phyloP scores from a whole-genome alignment of 805 yeast species.

The Barnettozyma sp. region DNA sequence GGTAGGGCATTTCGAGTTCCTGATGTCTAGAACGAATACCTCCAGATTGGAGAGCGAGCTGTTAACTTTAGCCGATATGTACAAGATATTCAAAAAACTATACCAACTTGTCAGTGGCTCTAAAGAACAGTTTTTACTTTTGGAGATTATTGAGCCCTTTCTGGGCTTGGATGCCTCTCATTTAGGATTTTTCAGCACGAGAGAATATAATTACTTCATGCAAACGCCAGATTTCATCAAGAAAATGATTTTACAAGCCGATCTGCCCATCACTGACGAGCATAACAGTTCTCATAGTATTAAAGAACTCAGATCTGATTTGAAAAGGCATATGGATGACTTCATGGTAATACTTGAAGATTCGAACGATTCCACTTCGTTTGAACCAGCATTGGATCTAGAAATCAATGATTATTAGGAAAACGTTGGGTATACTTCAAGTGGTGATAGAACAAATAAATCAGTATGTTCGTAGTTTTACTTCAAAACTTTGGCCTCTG shows the following conservation, averaged over 20 bases:
- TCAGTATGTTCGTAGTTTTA: slow-evolving; percentile 20
- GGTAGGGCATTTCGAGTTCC: slow-evolving; percentile 12
- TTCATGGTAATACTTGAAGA: slow-evolving; percentile 5
- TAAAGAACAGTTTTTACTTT: slow-evolving; percentile 11
- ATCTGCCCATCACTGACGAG: slow-evolving; percentile 10
- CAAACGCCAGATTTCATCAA: slow-evolving; percentile 14
- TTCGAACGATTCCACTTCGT: slow-evolving; percentile 4
- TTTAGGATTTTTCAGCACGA: slow-evolving; percentile 7
- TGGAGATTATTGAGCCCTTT: slow-evolving; percentile 11
- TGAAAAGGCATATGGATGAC: slow-evolving; percentile 3
- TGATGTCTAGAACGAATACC: slow-evolving; percentile 13
- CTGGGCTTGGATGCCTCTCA: slow-evolving; percentile 9
- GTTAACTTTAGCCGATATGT: slow-evolving; percentile 12
- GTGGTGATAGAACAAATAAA: neutral
- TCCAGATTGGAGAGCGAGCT: slow-evolving; percentile 14
- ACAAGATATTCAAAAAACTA: slow-evolving; percentile 7
- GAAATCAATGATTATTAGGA: neutral
- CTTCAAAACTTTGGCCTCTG: slow-evolving; percentile 53
- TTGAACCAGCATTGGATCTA: too few relatives aligned
- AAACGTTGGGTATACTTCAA: too few relatives aligned
- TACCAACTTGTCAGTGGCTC: slow-evolving; percentile 16
- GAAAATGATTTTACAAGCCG: slow-evolving; percentile 14
- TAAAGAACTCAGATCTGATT: neutral
- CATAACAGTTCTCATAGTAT: neutral
- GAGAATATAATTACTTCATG: slow-evolving; percentile 12